Evolutionary conservation across 495 filamentous ascomycete genomes (phyloP), one percentile per base, ranked within the genome.

Genomic region (Tuber indicum): DNA sequence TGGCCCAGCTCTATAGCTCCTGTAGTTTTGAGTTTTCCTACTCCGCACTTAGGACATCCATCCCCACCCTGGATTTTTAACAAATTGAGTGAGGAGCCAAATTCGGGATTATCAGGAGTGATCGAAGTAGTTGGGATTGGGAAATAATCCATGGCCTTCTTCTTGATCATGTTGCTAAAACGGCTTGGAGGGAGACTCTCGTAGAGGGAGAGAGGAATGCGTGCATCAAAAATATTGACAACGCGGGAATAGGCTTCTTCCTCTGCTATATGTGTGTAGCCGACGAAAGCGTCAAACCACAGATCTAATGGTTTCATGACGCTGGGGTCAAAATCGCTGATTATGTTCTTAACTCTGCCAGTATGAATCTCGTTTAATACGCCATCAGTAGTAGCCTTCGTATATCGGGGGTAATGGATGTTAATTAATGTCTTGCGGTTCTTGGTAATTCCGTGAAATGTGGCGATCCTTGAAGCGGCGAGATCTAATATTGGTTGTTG

Each of bases 1-100:
- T 99, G 96, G 17, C 93, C 96, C 0, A 99, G 87, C 84, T 99
- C 96, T 46, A 98, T 90, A 2, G 93, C 92, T 71, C 87, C 89
- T 69, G 91, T 90, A 10, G 91, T 86, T 32, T 85, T 88, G n/a
- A 98, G 85, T 8, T 78, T 85, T 2, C 93, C 93, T 0, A 87
- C 76, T 1, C 82, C 76, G 82, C 96, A 98, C 36, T 87, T 85
- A 0, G 92, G 89, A 80, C 96, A 99, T 21, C 82, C 73, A 79
- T 97, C 93, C 17, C 91, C 92, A 41, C 88, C 84, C 32, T 86
- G 87, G 36, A 93, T 89, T 72, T 89, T 88, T 16, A 93, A 82
- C 4, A 95, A 82, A 75, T 90, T 90, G 26, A 90, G 80, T 9
- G 83, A 85, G n/a, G 75, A 58, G 41, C 76, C 81, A 9, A 81